Percentiles rank a stretch among this genome's conserved stretches.
These are phyloP conservation scores for Coemansia sp. DNA, from an alignment of 192 early-diverging fungal species.

Conservation along the genomic window DNA sequence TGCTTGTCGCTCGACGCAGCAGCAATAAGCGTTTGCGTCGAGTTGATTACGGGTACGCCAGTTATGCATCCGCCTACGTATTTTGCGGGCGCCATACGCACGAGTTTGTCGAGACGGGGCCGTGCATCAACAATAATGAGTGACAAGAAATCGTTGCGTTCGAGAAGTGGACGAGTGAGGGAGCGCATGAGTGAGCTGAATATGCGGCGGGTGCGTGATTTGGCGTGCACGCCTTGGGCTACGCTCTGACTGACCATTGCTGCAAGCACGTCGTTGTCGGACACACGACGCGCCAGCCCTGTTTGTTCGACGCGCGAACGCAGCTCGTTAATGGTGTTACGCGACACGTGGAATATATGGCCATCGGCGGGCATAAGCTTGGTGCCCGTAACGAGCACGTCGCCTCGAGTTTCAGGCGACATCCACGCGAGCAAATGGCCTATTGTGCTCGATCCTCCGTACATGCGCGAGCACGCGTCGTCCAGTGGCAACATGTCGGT, in stretches of 20 bases:
- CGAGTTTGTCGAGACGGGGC: constrained; percentile 9
- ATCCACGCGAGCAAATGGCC: constrained; percentile 40
- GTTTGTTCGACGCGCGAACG: neutral
- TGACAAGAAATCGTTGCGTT: constrained; percentile 1
- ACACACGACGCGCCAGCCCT: neutral
- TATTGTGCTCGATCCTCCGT: constrained; percentile 7
- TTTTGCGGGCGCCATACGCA: neutral
- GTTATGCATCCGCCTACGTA: constrained; percentile 17
- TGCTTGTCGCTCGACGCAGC: neutral
- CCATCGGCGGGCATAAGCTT: neutral
- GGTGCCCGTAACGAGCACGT: neutral
- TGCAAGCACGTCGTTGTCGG: constrained; percentile 27
- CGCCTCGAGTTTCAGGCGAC: constrained; percentile 34
- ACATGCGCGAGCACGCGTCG: constrained; percentile 7
- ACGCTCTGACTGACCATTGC: constrained; percentile 16
- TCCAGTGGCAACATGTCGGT: constrained; percentile 17
- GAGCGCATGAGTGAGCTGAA: neutral
- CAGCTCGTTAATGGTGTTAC: neutral
- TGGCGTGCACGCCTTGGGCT: neutral
- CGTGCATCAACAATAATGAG: constrained; percentile 13
- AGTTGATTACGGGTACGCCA: constrained; percentile 6
- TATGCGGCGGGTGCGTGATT: neutral
- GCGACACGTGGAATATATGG: constrained; percentile 4
- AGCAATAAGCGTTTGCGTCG: neutral
- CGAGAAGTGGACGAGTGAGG: neutral